Conservation (phyloP, 2,329 filamentous ascomycete species). For the Xylaria sp. region DNA sequence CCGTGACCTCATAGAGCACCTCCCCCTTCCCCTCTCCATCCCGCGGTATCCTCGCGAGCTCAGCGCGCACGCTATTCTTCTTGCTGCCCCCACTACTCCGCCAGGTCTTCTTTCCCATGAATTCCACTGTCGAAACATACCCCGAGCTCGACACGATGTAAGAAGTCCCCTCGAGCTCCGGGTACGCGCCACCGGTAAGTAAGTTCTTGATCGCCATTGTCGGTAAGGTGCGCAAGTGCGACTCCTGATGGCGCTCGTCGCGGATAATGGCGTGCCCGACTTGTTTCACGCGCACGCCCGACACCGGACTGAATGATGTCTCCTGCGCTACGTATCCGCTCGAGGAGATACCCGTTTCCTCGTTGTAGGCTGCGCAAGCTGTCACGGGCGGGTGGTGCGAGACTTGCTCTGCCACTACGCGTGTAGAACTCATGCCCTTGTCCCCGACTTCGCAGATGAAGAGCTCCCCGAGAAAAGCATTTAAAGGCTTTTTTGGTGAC, state of each 20-base stretch:
- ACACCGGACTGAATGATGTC: slow-evolving; percentile 39
- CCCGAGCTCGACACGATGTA: slow-evolving; percentile 46
- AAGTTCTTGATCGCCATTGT: slow-evolving; percentile 42
- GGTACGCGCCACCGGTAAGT: slow-evolving; percentile 41
- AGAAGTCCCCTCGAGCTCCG: slow-evolving; percentile 43
- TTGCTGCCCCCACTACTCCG: slow-evolving; percentile 30
- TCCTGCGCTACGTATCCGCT: slow-evolving; percentile 44
- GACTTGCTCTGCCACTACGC: slow-evolving; percentile 44
- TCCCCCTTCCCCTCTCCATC: slow-evolving; percentile 14
- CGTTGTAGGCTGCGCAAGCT: slow-evolving; percentile 43
- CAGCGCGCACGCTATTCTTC: slow-evolving; percentile 42
- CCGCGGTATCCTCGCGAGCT: slow-evolving; percentile 34
- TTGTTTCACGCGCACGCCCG: slow-evolving; percentile 41
- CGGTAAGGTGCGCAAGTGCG: slow-evolving; percentile 45
- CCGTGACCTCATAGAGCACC: slow-evolving; percentile 45
- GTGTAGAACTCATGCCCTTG: slow-evolving; percentile 33
- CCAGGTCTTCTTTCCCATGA: slow-evolving; percentile 34
- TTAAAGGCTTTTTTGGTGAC: slow-evolving; percentile 61
- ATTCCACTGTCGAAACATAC: slow-evolving; percentile 42
- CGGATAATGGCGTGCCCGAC: slow-evolving; percentile 43
- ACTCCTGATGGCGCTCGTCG: slow-evolving; percentile 49
- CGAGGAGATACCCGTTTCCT: slow-evolving; percentile 40
- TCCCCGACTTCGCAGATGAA: slow-evolving; percentile 52
- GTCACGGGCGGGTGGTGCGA: slow-evolving; percentile 48
- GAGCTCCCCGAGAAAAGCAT: slow-evolving; percentile 60